Conservation (phyloP, 2,329 filamentous ascomycete species). For the Penicillium sp. region DNA sequence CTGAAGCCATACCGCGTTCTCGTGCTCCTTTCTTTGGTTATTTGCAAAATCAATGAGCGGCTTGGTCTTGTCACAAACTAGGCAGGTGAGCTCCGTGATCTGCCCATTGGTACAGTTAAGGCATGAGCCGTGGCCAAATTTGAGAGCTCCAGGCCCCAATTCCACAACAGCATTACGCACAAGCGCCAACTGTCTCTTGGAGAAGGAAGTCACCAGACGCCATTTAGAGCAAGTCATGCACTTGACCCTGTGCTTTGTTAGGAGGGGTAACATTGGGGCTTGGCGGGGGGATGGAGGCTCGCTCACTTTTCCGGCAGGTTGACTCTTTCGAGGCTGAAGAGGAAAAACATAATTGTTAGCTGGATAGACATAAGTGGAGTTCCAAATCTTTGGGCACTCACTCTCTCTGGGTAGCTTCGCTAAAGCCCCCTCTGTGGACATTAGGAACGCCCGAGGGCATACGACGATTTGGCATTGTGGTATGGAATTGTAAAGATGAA, state of each 20-base stretch:
- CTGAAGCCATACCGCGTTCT: slow-evolving; percentile 48
- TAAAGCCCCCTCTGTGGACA: slow-evolving; percentile 33
- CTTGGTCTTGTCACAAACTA: slow-evolving; percentile 53
- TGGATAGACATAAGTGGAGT: not conserved
- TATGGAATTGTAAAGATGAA: not conserved
- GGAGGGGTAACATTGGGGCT: not conserved
- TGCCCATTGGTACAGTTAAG: slow-evolving; percentile 49
- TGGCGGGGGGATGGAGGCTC: not conserved
- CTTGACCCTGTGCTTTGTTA: slow-evolving; percentile 44
- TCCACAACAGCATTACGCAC: slow-evolving; percentile 33
- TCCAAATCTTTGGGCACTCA: slow-evolving; percentile 19
- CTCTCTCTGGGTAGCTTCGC: slow-evolving; percentile 28
- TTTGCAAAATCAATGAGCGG: slow-evolving; percentile 57
- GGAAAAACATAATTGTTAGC: not conserved
- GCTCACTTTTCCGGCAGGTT: slow-evolving; percentile 40
- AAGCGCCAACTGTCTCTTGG: slow-evolving; percentile 53
- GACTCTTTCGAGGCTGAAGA: slow-evolving; percentile 32
- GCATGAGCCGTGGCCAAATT: slow-evolving; percentile 45
- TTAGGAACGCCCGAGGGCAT: slow-evolving; percentile 14
- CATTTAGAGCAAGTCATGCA: slow-evolving; percentile 54
- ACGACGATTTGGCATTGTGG: not conserved
- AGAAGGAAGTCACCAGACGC: slow-evolving; percentile 45
- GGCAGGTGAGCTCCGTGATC: slow-evolving; percentile 54
- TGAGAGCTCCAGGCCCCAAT: slow-evolving; percentile 22
- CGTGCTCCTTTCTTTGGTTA: slow-evolving; percentile 51